phyloP scores from a whole-genome alignment of 148 eudicot genomes.

The Rhododendron williamsianum region DNA sequence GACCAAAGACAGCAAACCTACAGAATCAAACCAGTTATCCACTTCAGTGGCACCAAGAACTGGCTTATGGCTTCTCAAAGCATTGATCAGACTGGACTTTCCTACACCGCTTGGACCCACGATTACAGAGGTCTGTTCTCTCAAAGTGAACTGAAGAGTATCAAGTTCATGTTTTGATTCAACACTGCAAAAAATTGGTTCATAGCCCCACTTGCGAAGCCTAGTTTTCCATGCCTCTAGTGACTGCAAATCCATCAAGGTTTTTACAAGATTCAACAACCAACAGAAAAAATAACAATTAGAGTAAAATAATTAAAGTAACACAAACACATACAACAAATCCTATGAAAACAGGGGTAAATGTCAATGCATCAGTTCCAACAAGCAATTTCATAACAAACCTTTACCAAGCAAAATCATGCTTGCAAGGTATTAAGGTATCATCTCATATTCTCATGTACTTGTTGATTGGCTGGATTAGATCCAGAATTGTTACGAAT shows the following conservation, averaged over 20 bases:
- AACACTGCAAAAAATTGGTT: conserved; percentile 80
- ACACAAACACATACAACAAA: background rate
- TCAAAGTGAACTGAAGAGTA: conserved; percentile 63
- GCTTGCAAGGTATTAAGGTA: background rate
- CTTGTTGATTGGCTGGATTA: background rate
- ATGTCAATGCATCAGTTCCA: background rate
- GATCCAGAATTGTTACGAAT: background rate
- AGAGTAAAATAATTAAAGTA: background rate
- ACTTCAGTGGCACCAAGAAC: conserved; percentile 31
- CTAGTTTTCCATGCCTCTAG: conserved; percentile 61
- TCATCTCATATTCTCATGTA: background rate
- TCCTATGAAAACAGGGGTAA: background rate
- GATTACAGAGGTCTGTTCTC: conserved; percentile 79
- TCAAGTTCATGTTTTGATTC: conserved; percentile 66
- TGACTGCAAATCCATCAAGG: conserved; percentile 37
- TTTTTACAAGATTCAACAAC: background rate
- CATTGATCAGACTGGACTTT: conserved; percentile 89
- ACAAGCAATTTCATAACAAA: background rate
- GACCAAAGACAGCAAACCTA: conserved; percentile 27
- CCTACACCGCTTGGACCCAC: conserved; percentile 99
- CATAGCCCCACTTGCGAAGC: conserved; percentile 82
- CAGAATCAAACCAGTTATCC: conserved; percentile 52
- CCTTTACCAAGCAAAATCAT: background rate
- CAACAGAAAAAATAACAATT: background rate
- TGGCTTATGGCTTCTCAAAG: conserved; percentile 51